Evolutionary conservation across 306 rosid species (phyloP).

Genomic region (Medicago arabica): DNA sequence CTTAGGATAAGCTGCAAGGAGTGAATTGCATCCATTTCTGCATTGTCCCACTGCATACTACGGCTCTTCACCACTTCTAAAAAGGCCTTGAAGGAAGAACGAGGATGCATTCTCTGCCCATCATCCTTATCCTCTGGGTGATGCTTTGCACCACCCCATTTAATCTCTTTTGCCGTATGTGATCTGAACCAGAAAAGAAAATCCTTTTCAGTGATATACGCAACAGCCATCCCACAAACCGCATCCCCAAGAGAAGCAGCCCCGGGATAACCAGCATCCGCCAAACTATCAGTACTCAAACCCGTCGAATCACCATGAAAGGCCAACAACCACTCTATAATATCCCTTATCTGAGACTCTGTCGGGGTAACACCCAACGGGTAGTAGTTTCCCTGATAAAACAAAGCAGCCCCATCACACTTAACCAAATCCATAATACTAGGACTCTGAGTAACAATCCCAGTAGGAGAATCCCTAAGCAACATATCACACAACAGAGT

Average conservation of each 20-base stretch:
- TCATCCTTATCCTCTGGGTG: constrained; percentile 98
- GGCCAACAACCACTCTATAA: constrained; percentile 83
- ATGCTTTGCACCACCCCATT: constrained; percentile 99
- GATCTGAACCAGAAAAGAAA: constrained; percentile 97
- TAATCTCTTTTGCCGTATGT: constrained; percentile 87
- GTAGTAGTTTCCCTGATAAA: constrained; percentile 68
- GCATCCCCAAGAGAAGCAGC: constrained; percentile 91
- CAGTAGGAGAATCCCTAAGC: constrained; percentile 89
- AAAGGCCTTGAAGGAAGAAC: constrained; percentile 97
- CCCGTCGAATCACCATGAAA: constrained; percentile 92
- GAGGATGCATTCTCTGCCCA: constrained; percentile 97
- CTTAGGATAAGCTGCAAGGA: constrained; percentile 94
- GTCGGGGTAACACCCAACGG: constrained; percentile 81
- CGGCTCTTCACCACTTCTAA: constrained; percentile 97
- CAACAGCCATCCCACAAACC: constrained; percentile 97
- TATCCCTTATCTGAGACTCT: constrained; percentile 83
- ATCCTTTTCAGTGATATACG: constrained; percentile 78
- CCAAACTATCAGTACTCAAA: constrained; percentile 95
- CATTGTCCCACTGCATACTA: constrained; percentile 93
- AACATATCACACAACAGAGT: constrained; percentile 97
- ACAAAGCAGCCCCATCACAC: constrained; percentile 96
- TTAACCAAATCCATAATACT: constrained; percentile 89
- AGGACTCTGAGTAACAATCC: constrained; percentile 90
- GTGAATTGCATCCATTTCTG: constrained; percentile 98
- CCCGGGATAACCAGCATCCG: constrained; percentile 92